Percentiles rank a stretch among this genome's conserved stretches.
phyloP scores from a whole-genome alignment of 306 rosid genomes.

The Spatholobus suberectus region DNA sequence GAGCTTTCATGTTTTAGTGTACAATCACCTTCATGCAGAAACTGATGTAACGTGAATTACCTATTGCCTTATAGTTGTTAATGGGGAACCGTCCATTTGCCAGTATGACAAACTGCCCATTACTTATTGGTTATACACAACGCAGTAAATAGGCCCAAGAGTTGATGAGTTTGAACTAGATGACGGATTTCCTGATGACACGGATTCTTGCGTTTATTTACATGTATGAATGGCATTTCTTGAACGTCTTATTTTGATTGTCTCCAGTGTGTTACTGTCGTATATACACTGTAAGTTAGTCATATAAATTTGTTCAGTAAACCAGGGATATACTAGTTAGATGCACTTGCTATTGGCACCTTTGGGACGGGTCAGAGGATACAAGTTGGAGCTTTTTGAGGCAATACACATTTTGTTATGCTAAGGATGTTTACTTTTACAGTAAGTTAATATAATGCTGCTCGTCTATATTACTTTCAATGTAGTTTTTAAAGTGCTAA shows the following conservation, averaged over 20 bases:
- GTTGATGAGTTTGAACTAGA: not conserved
- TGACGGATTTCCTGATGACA: not conserved
- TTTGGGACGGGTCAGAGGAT: not conserved
- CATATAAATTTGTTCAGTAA: not conserved
- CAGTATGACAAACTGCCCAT: not conserved
- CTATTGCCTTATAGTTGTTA: slow-evolving; percentile 20
- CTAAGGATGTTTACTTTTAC: not conserved
- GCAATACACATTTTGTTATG: not conserved
- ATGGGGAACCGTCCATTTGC: not conserved
- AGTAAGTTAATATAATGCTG: not conserved
- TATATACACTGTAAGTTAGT: not conserved
- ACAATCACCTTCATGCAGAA: not conserved
- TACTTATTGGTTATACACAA: slow-evolving; percentile 1
- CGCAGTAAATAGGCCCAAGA: slow-evolving; percentile 1
- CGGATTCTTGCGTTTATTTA: not conserved
- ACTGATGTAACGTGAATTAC: slow-evolving; percentile 1
- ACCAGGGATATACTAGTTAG: not conserved
- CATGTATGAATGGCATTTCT: not conserved
- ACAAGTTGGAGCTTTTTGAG: not conserved
- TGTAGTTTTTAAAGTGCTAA: not conserved
- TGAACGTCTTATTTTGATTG: not conserved
- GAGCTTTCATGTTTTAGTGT: not conserved
- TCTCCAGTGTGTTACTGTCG: not conserved
- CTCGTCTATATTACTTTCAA: not conserved
- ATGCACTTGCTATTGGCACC: not conserved